These are phyloP conservation scores for Candida koratica DNA, from an alignment of 805 yeast species.

Conservation along the genomic window DNA sequence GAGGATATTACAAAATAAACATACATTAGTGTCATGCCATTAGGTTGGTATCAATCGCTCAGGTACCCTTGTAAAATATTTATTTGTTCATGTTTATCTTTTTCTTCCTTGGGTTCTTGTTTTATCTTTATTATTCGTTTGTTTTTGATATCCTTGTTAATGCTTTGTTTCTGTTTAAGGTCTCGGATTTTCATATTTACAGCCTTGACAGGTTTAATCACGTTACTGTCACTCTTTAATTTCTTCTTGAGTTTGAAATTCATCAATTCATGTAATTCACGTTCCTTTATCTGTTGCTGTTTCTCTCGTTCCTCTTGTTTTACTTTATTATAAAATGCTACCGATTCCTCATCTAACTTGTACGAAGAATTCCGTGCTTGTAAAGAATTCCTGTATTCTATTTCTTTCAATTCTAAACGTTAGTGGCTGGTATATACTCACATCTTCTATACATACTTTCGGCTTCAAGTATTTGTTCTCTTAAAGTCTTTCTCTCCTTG, in stretches of 20 bases:
- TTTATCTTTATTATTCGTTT: neutral
- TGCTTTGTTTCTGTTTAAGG: neutral
- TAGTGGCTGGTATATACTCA: conserved; percentile 12
- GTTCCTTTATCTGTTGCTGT: conserved; percentile 20
- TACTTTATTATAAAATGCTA: conserved; percentile 31
- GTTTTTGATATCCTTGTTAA: neutral
- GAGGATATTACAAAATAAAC: conserved; percentile 1
- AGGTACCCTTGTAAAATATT: neutral
- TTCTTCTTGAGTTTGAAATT: conserved; percentile 10
- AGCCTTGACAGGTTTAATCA: no score
- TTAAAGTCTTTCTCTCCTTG: conserved; percentile 33
- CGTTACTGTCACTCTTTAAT: neutral
- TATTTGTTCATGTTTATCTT: neutral
- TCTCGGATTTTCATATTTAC: no score
- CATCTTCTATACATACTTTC: conserved; percentile 27
- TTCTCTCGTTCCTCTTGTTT: conserved; percentile 19
- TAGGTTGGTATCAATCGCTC: conserved; percentile 1
- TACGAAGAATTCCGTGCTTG: conserved; percentile 37
- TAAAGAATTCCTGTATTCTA: conserved; percentile 27
- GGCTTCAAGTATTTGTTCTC: conserved; percentile 40
- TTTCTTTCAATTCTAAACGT: conserved; percentile 28
- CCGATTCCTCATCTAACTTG: conserved; percentile 36
- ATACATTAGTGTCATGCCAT: neutral
- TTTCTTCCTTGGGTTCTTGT: neutral
- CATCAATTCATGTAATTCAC: conserved; percentile 18